phyloP scores from a whole-genome alignment of 192 early-diverging fungal species.

The Dissophora globulifera region DNA sequence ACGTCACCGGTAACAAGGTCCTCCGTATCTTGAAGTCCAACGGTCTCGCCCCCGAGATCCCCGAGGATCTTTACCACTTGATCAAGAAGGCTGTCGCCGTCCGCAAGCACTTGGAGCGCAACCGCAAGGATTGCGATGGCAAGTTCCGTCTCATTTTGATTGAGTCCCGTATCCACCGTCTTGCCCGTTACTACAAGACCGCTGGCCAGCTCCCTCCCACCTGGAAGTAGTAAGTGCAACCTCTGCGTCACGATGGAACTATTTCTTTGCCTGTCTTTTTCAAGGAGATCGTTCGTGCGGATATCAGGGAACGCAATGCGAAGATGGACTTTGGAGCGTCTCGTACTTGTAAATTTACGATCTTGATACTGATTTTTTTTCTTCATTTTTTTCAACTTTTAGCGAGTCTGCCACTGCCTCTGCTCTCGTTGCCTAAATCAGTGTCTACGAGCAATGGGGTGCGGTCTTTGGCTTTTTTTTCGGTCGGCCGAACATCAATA shows the following conservation, averaged over 20 bases:
- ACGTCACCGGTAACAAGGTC: conserved; percentile 99
- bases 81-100: conserved; percentile 99
- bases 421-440: conserved; percentile 81
- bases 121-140: conserved; percentile 98
- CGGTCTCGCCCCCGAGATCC: conserved; percentile 94
- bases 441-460: conserved; percentile 11
- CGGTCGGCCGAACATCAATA: conserved; percentile 44
- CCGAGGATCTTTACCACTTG: conserved; percentile 99
- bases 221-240: conserved; percentile 92
- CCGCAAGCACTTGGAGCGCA: conserved; percentile 98
- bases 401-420: conserved; percentile 86
- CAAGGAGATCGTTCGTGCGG: not conserved
- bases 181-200: conserved; percentile 99
- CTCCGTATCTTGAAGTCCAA: conserved; percentile 98
- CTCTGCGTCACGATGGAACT: conserved; percentile 2
- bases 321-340: too few relatives aligned
- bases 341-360: conserved; percentile 1
- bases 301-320: too few relatives aligned
- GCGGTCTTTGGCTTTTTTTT: conserved; percentile 8
- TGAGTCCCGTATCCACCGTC: conserved; percentile 98
- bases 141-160: conserved; percentile 99
- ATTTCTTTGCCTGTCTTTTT: conserved; percentile 10
- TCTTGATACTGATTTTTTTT: conserved; percentile 8
- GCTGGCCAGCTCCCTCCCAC: conserved; percentile 94
- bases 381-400: conserved; percentile 12